These are phyloP conservation scores for Fusarium compactum DNA, from an alignment of 2,329 filamentous ascomycete genomes.

Conservation along the genomic window DNA sequence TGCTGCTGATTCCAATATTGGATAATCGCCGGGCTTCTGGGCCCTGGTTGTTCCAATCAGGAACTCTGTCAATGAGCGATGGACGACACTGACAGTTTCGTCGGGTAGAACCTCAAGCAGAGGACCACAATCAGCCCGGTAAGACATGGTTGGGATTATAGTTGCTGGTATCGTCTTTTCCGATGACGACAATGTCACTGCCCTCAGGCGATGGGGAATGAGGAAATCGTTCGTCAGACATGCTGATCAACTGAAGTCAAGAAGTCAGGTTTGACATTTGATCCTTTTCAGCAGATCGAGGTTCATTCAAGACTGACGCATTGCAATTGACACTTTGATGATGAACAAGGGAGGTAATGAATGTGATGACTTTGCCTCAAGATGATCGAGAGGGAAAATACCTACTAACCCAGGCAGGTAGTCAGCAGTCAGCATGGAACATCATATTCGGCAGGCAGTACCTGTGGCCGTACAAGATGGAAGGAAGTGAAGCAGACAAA, in stretches of 20 bases:
- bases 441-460: not conserved
- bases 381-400: not conserved
- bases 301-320: not conserved
- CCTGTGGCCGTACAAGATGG: not conserved
- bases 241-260: not conserved
- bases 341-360: not conserved
- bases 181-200: slow-evolving; percentile 27
- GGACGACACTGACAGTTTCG: slow-evolving; percentile 37
- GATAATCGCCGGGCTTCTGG: slow-evolving; percentile 5
- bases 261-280: not conserved
- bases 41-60: slow-evolving; percentile 24
- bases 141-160: slow-evolving; percentile 52
- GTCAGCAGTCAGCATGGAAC: not conserved
- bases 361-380: not conserved
- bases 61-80: slow-evolving; percentile 42
- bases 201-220: slow-evolving; percentile 2
- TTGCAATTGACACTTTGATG: not conserved
- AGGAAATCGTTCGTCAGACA: not conserved
- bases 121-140: slow-evolving; percentile 38
- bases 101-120: slow-evolving; percentile 37
- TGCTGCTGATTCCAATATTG: slow-evolving; percentile 17
- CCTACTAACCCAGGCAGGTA: not conserved
- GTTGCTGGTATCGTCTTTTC: slow-evolving; percentile 44
- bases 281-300: not conserved
- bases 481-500: not conserved